A percentile compares a stretch with the other conserved stretches of the same genome.
phyloP scores from a whole-genome alignment of 1,139 yeast genomes.

The Torulaspora globosa region DNA sequence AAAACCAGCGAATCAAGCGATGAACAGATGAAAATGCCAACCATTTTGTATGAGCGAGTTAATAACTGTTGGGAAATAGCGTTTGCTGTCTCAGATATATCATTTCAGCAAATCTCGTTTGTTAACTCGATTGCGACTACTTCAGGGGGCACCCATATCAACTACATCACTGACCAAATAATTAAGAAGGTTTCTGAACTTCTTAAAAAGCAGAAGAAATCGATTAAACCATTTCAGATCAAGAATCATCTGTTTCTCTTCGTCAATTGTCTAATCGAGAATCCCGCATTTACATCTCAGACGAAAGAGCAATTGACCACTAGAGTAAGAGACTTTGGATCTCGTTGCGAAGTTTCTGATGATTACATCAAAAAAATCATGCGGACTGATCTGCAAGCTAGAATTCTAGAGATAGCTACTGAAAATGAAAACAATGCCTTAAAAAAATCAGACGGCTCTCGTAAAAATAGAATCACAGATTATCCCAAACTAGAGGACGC shows the following conservation, averaged over 20 bases:
- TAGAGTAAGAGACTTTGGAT: slow-evolving; percentile 82
- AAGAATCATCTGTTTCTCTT: slow-evolving; percentile 87
- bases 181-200: slow-evolving; percentile 68
- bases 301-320: slow-evolving; percentile 96
- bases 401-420: slow-evolving; percentile 75
- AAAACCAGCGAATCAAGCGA: slow-evolving; percentile 40
- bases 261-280: slow-evolving; percentile 87
- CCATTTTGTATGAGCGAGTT: slow-evolving; percentile 74
- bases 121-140: slow-evolving; percentile 98
- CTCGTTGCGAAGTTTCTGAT: slow-evolving; percentile 66
- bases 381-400: slow-evolving; percentile 79
- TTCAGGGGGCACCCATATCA: slow-evolving; percentile 94
- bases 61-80: slow-evolving; percentile 93
- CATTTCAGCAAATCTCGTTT: slow-evolving; percentile 90
- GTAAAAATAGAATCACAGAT: slow-evolving; percentile 80
- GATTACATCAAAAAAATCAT: slow-evolving; percentile 68
- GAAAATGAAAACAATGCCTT: slow-evolving; percentile 85
- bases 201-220: slow-evolving; percentile 72
- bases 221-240: slow-evolving; percentile 83
- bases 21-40: slow-evolving; percentile 46
- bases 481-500: slow-evolving; percentile 94
- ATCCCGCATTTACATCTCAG: slow-evolving; percentile 96
- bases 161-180: slow-evolving; percentile 78
- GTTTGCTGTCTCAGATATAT: slow-evolving; percentile 87
- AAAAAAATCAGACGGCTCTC: slow-evolving; percentile 86